Percentiles rank a stretch among this genome's conserved stretches.
phyloP scores from a whole-genome alignment of 441 rosid genomes.

The Erodium texanum region DNA sequence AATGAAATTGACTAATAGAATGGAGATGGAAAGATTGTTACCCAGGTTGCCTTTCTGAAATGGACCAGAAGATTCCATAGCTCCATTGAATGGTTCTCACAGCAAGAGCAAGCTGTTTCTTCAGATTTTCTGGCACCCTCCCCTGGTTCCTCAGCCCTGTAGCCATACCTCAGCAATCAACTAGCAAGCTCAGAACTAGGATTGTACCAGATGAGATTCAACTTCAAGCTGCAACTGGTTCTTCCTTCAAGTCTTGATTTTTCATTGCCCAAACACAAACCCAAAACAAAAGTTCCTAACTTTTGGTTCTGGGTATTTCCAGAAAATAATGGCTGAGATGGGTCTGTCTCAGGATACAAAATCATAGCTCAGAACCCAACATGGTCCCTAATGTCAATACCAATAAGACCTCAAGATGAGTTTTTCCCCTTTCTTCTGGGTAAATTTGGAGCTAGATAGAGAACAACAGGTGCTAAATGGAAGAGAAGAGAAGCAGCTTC shows the following conservation, averaged over 20 bases:
- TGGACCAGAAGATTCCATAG: conserved; percentile 79
- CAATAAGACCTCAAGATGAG: background rate
- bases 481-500: conserved; percentile 8
- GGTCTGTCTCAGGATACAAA: conserved; percentile 3
- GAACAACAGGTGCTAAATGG: background rate
- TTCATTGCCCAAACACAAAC: conserved; percentile 7
- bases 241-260: background rate
- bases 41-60: conserved; percentile 57
- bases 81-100: conserved; percentile 80
- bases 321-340: conserved; percentile 13
- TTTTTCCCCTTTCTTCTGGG: background rate
- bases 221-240: too few species aligned
- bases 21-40: conserved; percentile 20
- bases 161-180: conserved; percentile 11
- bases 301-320: background rate
- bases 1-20: conserved; percentile 4
- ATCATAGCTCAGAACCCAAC: background rate
- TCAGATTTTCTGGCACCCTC: conserved; percentile 41
- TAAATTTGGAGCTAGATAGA: background rate
- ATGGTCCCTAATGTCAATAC: background rate
- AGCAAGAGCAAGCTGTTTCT: conserved; percentile 63
- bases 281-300: conserved; percentile 3
- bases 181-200: background rate
- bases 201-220: too few species aligned
- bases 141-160: conserved; percentile 27